These are phyloP conservation scores for Fusarium agapanthi DNA, from an alignment of 2,329 filamentous ascomycete genomes.

Conservation along the genomic window DNA sequence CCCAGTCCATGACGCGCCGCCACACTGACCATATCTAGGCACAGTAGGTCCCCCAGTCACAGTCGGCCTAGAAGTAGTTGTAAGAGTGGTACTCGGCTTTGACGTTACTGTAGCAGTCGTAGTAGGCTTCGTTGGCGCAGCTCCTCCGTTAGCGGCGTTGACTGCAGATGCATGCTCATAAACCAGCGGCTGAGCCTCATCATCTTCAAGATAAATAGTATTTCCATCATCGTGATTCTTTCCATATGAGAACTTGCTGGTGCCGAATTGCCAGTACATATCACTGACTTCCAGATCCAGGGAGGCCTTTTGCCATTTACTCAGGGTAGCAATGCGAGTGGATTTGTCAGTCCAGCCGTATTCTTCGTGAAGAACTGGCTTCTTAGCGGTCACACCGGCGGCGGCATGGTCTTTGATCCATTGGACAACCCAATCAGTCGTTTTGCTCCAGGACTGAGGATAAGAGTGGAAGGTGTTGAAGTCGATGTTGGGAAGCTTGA, in stretches of 20 bases:
- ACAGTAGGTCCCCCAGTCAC: constrained; percentile 9
- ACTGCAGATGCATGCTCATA: constrained; percentile 55
- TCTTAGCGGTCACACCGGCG: constrained; percentile 49
- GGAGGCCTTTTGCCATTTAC: constrained; percentile 59
- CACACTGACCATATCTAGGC: constrained; percentile 21
- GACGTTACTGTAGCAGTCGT: not conserved
- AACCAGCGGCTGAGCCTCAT: constrained; percentile 55
- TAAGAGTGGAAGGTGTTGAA: constrained; percentile 66
- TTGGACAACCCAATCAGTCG: constrained; percentile 59
- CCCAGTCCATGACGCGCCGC: constrained; percentile 25
- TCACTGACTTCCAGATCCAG: constrained; percentile 59
- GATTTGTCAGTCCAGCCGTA: constrained; percentile 54
- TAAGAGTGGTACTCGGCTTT: not conserved
- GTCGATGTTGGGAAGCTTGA: constrained; percentile 56
- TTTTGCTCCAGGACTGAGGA: constrained; percentile 65
- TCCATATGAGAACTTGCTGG: constrained; percentile 59
- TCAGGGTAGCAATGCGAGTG: constrained; percentile 55
- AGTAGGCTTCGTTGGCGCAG: not conserved
- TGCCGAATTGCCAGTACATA: constrained; percentile 67
- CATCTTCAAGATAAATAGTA: constrained; percentile 63
- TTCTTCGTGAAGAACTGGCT: constrained; percentile 56
- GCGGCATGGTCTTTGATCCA: constrained; percentile 64
- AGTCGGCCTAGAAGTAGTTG: constrained; percentile 14
- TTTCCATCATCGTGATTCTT: constrained; percentile 65
- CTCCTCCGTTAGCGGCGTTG: constrained; percentile 48